phyloP scores from a whole-genome alignment of 345 rosid genomes.

The Aurinia saxatilis region DNA sequence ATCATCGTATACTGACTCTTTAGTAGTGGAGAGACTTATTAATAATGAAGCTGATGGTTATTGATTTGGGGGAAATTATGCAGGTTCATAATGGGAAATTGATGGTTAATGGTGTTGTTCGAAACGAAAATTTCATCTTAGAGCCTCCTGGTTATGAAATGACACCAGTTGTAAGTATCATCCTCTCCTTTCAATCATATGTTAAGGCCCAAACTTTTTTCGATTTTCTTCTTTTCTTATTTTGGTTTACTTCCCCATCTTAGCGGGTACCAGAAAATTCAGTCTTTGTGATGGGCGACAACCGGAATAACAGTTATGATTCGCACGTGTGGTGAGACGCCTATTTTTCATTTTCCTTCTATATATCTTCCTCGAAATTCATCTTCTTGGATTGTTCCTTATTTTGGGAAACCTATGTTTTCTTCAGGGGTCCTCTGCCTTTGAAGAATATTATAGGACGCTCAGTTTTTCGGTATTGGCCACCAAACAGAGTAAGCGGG shows the following conservation, averaged over 20 bases:
- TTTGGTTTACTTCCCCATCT: not conserved
- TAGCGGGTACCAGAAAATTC: slow-evolving; percentile 73
- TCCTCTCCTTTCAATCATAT: not conserved
- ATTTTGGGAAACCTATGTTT: slow-evolving; percentile 3
- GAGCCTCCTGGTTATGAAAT: slow-evolving; percentile 80
- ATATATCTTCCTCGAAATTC: not conserved
- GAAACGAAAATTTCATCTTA: slow-evolving; percentile 58
- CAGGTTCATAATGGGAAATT: slow-evolving; percentile 68
- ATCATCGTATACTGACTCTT: not conserved
- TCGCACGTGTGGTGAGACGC: slow-evolving; percentile 86
- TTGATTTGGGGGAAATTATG: not conserved
- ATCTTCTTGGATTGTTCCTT: slow-evolving; percentile 9
- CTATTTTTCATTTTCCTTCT: not conserved
- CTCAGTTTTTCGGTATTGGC: slow-evolving; percentile 89
- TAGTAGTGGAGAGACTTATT: not conserved
- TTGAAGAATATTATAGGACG: slow-evolving; percentile 89
- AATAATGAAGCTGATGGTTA: not conserved
- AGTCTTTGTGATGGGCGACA: slow-evolving; percentile 97
- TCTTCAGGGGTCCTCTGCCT: slow-evolving; percentile 83
- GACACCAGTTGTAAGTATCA: slow-evolving; percentile 64
- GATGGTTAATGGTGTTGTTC: slow-evolving; percentile 58
- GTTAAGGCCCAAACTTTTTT: not conserved
- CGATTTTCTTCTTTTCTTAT: not conserved
- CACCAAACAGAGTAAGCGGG: slow-evolving; percentile 70
- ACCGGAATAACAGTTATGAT: slow-evolving; percentile 93